These are phyloP conservation scores for Beauveria sp. DNA, from an alignment of 2,329 filamentous ascomycete species.

Conservation along the genomic window DNA sequence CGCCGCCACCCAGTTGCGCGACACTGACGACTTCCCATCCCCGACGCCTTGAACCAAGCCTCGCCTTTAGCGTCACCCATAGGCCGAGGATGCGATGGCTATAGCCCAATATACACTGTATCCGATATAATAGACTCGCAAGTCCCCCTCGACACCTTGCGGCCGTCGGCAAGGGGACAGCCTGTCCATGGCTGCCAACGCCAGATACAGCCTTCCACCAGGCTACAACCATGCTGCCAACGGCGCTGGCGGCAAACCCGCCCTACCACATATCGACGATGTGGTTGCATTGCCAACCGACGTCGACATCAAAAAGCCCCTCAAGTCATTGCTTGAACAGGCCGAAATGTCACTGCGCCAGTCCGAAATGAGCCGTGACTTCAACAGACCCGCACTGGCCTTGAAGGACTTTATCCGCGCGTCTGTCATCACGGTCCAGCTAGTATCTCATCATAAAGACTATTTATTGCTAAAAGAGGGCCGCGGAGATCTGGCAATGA, in stretches of 20 bases:
- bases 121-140: not conserved
- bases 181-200: slow-evolving; percentile 24
- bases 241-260: slow-evolving; percentile 19
- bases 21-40: not conserved
- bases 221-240: slow-evolving; percentile 15
- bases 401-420: slow-evolving; percentile 80
- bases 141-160: slow-evolving; percentile 1
- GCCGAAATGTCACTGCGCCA: slow-evolving; percentile 48
- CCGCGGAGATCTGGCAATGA: slow-evolving; percentile 36
- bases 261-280: slow-evolving; percentile 47
- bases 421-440: slow-evolving; percentile 67
- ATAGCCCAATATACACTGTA: not conserved
- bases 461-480: slow-evolving; percentile 57
- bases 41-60: not conserved
- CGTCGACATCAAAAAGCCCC: slow-evolving; percentile 40
- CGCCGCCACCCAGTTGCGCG: not conserved
- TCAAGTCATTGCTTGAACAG: slow-evolving; percentile 44
- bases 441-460: slow-evolving; percentile 69
- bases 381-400: slow-evolving; percentile 63
- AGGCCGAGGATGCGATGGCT: not conserved
- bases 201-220: slow-evolving; percentile 22
- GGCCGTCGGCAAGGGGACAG: slow-evolving; percentile 18
- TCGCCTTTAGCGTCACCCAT: not conserved
- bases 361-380: slow-evolving; percentile 55
- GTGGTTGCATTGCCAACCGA: slow-evolving; percentile 38